These are phyloP conservation scores for Moricandia arvensis DNA, from an alignment of 345 rosid species.

Conservation along the genomic window DNA sequence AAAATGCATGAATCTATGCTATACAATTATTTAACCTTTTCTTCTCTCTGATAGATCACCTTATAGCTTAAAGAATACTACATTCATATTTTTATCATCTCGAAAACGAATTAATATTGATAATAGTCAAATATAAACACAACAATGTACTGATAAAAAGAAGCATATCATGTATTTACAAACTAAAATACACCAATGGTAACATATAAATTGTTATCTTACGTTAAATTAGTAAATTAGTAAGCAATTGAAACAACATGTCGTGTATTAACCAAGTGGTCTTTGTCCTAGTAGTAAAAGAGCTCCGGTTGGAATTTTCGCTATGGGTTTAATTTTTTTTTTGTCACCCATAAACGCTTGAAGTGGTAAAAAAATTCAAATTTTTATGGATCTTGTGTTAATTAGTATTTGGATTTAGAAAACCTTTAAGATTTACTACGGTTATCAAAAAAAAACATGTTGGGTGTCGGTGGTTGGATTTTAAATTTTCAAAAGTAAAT, in stretches of 20 bases:
- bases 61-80: neutral
- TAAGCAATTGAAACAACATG: neutral
- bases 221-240: neutral
- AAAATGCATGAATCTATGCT: slow-evolving; percentile 15
- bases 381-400: no score
- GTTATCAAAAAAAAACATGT: no score
- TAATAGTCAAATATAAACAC: neutral
- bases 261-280: neutral
- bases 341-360: no score
- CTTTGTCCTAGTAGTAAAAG: no score
- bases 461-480: slow-evolving; percentile 22
- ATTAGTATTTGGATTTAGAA: no score
- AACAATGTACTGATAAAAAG: neutral
- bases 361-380: no score
- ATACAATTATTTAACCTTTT: neutral
- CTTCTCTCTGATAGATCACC: neutral
- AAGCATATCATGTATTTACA: neutral
- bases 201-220: neutral
- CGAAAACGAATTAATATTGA: neutral
- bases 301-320: no score
- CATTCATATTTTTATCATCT: neutral
- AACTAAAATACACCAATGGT: neutral
- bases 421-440: no score
- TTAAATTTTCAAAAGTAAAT: neutral
- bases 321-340: no score